phyloP scores from a whole-genome alignment of 257 asterid species.

The Nemophila menziesii region DNA sequence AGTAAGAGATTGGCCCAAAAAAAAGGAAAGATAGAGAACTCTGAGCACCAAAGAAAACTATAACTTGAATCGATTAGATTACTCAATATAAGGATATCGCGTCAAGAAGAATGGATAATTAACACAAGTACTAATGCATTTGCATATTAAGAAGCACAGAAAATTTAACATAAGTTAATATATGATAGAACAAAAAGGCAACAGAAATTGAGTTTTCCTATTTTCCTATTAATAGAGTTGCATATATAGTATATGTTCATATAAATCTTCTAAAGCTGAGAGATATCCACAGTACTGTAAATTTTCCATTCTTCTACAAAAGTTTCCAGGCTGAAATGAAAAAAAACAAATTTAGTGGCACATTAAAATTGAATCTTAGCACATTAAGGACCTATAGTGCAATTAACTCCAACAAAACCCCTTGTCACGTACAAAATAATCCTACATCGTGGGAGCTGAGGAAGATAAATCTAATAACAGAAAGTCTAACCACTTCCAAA shows the following conservation, averaged over 20 bases:
- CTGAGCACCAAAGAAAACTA: background rate
- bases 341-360: background rate
- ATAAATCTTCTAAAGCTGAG: background rate
- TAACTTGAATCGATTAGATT: background rate
- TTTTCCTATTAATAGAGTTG: background rate
- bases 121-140: background rate
- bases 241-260: background rate
- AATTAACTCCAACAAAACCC: too few relatives aligned
- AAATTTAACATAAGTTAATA: background rate
- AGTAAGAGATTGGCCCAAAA: too few relatives aligned
- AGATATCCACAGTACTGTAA: background rate
- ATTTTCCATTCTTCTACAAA: background rate
- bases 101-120: background rate
- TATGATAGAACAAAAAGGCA: background rate
- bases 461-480: background rate
- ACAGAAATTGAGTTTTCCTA: background rate
- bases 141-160: background rate
- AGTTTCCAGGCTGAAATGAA: constrained; percentile 3
- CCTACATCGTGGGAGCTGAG: too few relatives aligned
- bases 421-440: too few relatives aligned
- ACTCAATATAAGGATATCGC: background rate
- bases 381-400: too few relatives aligned
- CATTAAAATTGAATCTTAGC: background rate
- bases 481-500: background rate
- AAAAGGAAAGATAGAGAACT: too few relatives aligned